phyloP scores from a whole-genome alignment of 179 eudicot species.

The Camellia oleifera region DNA sequence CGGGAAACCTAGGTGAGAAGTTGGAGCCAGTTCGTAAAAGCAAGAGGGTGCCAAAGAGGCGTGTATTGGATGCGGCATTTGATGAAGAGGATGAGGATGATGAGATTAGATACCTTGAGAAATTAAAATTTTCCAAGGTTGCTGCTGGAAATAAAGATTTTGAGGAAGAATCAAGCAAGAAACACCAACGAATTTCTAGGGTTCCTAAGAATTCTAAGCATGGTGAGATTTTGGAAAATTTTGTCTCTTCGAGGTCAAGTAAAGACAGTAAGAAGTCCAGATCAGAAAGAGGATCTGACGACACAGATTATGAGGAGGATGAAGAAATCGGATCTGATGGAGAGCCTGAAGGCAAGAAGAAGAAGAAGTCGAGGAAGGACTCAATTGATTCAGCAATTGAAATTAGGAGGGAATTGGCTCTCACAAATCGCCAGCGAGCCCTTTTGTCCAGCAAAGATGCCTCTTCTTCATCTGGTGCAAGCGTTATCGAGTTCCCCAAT shows the following conservation, averaged over 20 bases:
- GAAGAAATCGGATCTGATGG: slow-evolving; percentile 59
- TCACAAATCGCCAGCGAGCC: slow-evolving; percentile 88
- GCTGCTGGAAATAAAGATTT: slow-evolving; percentile 42
- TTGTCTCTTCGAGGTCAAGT: slow-evolving; percentile 26
- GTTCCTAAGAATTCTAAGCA: slow-evolving; percentile 31
- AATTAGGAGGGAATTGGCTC: slow-evolving; percentile 65
- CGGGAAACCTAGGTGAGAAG: slow-evolving; percentile 52
- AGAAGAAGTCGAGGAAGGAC: slow-evolving; percentile 61
- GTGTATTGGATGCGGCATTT: slow-evolving; percentile 49
- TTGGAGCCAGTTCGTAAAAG: slow-evolving; percentile 62
- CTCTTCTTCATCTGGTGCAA: slow-evolving; percentile 49
- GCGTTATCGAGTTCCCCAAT: slow-evolving; percentile 73
- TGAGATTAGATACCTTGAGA: slow-evolving; percentile 89
- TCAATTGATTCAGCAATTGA: slow-evolving; percentile 49
- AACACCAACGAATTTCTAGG: slow-evolving; percentile 45
- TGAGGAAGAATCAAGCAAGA: slow-evolving; percentile 59
- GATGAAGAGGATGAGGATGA: slow-evolving; percentile 87
- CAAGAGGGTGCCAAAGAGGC: slow-evolving; percentile 74
- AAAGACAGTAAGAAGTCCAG: slow-evolving; percentile 52
- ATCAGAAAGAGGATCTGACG: slow-evolving; percentile 40
- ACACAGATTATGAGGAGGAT: slow-evolving; percentile 65
- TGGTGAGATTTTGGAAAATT: slow-evolving; percentile 31
- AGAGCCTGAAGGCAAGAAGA: slow-evolving; percentile 50
- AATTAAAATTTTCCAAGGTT: slow-evolving; percentile 57
- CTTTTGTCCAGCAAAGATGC: slow-evolving; percentile 70